Percentiles rank a stretch among this genome's conserved stretches.
phyloP scores from a whole-genome alignment of 805 yeast genomes.

The Yamadazyma nakazawae region DNA sequence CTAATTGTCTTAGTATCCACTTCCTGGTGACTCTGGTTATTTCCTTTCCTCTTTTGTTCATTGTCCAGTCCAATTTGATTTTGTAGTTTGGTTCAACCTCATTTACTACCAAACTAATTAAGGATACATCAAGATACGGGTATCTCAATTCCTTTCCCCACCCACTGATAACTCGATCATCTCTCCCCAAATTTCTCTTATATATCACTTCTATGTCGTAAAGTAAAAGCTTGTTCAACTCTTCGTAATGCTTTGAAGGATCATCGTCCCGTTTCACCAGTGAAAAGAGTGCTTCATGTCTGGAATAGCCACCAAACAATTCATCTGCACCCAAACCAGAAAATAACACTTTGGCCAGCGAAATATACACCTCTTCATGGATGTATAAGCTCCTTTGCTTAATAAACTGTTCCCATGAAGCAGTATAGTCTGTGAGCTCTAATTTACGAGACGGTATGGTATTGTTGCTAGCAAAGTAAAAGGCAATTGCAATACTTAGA shows the following conservation, averaged over 20 bases:
- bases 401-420: conserved; percentile 19
- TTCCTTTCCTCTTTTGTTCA: conserved; percentile 25
- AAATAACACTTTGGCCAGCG: conserved; percentile 66
- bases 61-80: conserved; percentile 30
- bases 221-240: conserved; percentile 57
- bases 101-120: conserved; percentile 49
- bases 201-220: conserved; percentile 73
- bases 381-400: conserved; percentile 6
- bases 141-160: conserved; percentile 92
- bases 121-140: conserved; percentile 70
- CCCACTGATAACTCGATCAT: conserved; percentile 78
- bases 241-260: conserved; percentile 24
- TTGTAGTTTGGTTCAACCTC: conserved; percentile 49
- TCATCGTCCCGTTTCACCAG: conserved; percentile 15
- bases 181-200: conserved; percentile 81
- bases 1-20: conserved; percentile 58
- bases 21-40: conserved; percentile 40
- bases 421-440: conserved; percentile 10
- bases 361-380: conserved; percentile 30
- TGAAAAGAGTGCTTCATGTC: conserved; percentile 60
- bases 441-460: conserved; percentile 9
- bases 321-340: conserved; percentile 99
- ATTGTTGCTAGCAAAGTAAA: conserved; percentile 82
- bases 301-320: conserved; percentile 90
- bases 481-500: conserved; percentile 90